A percentile compares a stretch with the other conserved stretches of the same genome.
phyloP scores from a whole-genome alignment of 2,329 filamentous ascomycete genomes.

The Diaporthe ampelina region DNA sequence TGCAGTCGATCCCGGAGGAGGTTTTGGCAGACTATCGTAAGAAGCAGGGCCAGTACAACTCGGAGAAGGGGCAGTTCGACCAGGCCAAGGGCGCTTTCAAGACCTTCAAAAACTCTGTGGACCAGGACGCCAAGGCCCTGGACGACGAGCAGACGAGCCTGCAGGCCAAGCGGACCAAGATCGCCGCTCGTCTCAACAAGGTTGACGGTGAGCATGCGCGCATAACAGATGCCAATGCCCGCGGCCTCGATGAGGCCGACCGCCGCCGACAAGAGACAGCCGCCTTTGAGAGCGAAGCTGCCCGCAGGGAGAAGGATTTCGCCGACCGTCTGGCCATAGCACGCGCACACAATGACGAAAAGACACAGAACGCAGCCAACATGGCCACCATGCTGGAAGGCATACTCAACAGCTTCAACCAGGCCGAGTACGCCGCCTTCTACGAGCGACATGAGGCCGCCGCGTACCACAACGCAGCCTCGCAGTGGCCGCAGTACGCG shows the following conservation, averaged over 20 bases:
- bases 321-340: slow-evolving; percentile 55
- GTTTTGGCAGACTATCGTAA: slow-evolving; percentile 70
- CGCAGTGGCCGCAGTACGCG: slow-evolving; percentile 41
- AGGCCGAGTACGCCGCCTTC: slow-evolving; percentile 53
- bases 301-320: slow-evolving; percentile 60
- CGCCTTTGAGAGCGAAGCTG: slow-evolving; percentile 61
- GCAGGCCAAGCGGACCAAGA: slow-evolving; percentile 79
- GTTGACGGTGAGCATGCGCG: slow-evolving; percentile 80
- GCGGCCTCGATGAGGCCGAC: slow-evolving; percentile 75
- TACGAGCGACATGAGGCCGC: slow-evolving; percentile 51
- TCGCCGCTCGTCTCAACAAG: slow-evolving; percentile 78
- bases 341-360: slow-evolving; percentile 53
- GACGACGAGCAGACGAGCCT: slow-evolving; percentile 74
- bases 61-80: slow-evolving; percentile 73
- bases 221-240: slow-evolving; percentile 77
- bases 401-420: slow-evolving; percentile 59
- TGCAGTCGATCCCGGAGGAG: slow-evolving; percentile 74
- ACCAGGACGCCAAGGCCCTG: slow-evolving; percentile 73
- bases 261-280: slow-evolving; percentile 66
- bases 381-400: slow-evolving; percentile 54
- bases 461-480: slow-evolving; percentile 39
- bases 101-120: slow-evolving; percentile 71
- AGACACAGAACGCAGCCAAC: slow-evolving; percentile 56
- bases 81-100: slow-evolving; percentile 67
- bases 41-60: slow-evolving; percentile 65